Conservation (phyloP, 2,329 filamentous ascomycete genomes). For the Botrytis cinerea region DNA sequence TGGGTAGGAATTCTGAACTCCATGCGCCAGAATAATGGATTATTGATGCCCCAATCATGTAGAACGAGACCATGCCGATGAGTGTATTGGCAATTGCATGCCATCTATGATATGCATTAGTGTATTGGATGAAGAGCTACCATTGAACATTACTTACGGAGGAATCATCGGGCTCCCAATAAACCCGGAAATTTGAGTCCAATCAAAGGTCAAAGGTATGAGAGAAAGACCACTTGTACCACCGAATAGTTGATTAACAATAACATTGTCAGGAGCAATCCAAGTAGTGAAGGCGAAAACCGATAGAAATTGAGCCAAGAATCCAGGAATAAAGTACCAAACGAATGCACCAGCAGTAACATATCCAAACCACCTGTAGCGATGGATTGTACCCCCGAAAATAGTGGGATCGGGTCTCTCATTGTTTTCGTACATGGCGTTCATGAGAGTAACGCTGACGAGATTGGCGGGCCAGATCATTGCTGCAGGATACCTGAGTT, state of each 20-base stretch:
- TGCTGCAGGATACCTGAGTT: conserved; percentile 50
- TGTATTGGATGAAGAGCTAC: not conserved
- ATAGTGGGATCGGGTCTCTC: conserved; percentile 50
- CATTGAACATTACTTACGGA: conserved; percentile 43
- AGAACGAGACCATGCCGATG: conserved; percentile 66
- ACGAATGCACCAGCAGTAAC: conserved; percentile 47
- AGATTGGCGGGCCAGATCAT: conserved; percentile 68
- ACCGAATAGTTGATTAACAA: conserved; percentile 73
- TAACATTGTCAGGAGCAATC: conserved; percentile 65
- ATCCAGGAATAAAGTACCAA: conserved; percentile 59
- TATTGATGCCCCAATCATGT: conserved; percentile 56
- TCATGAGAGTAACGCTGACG: conserved; percentile 52
- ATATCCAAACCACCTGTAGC: conserved; percentile 38
- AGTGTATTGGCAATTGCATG: conserved; percentile 73
- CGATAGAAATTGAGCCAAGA: conserved; percentile 67
- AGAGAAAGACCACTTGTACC: conserved; percentile 64
- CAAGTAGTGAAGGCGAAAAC: conserved; percentile 71
- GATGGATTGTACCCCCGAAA: conserved; percentile 47
- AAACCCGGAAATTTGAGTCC: conserved; percentile 61
- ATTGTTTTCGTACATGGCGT: conserved; percentile 62
- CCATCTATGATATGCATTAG: conserved; percentile 46
- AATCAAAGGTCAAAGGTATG: conserved; percentile 73
- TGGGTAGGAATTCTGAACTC: conserved; percentile 58
- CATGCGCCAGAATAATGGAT: conserved; percentile 58
- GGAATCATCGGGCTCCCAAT: conserved; percentile 46